These are phyloP conservation scores for Seiridium cupressi DNA, from an alignment of 2,329 filamentous ascomycete species.

Conservation along the genomic window DNA sequence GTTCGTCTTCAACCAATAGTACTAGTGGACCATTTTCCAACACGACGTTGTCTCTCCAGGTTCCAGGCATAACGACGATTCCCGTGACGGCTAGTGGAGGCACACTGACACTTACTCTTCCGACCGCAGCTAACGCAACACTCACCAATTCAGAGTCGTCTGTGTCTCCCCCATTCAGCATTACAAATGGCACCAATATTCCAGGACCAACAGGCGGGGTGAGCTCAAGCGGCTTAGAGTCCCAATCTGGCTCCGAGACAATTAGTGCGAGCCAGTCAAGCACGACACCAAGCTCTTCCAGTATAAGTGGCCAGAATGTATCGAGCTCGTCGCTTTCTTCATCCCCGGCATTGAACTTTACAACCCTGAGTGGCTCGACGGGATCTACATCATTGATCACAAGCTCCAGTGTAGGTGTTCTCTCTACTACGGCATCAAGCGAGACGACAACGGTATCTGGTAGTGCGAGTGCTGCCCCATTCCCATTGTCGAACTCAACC, in stretches of 20 bases:
- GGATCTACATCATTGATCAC: no score
- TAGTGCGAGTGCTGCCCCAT: conserved; percentile 10
- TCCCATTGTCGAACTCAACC: conserved; percentile 12
- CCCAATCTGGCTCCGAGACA: no score
- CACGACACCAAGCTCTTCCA: no score
- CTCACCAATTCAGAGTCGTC: background rate
- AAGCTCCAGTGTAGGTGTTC: no score
- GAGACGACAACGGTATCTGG: background rate
- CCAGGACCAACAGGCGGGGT: background rate
- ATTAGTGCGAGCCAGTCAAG: no score
- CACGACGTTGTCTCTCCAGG: background rate
- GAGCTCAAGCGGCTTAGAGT: no score
- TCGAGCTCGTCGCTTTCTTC: no score
- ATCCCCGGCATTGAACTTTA: no score
- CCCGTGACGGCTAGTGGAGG: conserved; percentile 4
- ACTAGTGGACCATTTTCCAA: background rate
- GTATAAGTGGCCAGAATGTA: no score
- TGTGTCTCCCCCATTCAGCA: background rate
- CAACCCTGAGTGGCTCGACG: no score
- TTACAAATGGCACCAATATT: background rate
- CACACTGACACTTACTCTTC: conserved; percentile 2
- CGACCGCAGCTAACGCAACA: background rate
- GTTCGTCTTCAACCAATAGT: background rate
- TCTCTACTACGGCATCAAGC: background rate
- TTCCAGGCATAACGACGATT: background rate